Base-by-base conservation (phyloP, 495 filamentous ascomycete species). In the Neurospora sp. region DNA sequence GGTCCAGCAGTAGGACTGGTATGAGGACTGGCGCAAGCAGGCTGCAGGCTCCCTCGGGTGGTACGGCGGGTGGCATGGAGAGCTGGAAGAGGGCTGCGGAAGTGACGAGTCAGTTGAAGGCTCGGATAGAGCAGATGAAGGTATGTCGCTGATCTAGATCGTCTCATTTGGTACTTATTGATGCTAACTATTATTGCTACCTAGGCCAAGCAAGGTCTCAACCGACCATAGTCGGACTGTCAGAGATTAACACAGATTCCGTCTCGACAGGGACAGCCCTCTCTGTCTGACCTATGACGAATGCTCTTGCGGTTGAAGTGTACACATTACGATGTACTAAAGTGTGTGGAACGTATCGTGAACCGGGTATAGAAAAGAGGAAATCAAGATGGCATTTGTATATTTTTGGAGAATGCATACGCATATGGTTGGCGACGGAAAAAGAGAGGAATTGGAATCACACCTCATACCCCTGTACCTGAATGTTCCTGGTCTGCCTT, bases 1-100 rank as follows among this genome's bases (percentile, higher is more conserved):
- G 82, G 45, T 77, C 80, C 3, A 75, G 82, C 39, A 82, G 74
- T 35, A 81, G 81, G n/a, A 71, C 81, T 59, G 80, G 76, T 18
- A 88, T 86, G 44, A 82, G 87, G 47, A 70, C 78, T n/a, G 80
- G 79, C 10, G 22, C 53, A 27, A 87, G 86, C 31, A 80, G 87
- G 39, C 53, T 75, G 3, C 53, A 65, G 31, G 53, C 53, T 65
- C 53, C 53, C 18, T 65, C 53, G 7, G 35, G 27, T 35, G 76
- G 75, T 12, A 75, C 74, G 40, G 75, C 82, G 16, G 77, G 73
- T 16, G 83, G 83, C 9, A 91, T 93, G 65, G 96, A 98, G 82
- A 98, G 93, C 79, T 99, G 96, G 94, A 96, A 94, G 85, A 85
- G 96, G 76, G 96, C 96, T 39, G 96, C 96, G n/a, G 96, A 99